Percentiles rank a stretch among this genome's conserved stretches.
Evolutionary conservation across 1,139 yeast genomes (phyloP).

Genomic region (Blastobotrys petasosporus): DNA sequence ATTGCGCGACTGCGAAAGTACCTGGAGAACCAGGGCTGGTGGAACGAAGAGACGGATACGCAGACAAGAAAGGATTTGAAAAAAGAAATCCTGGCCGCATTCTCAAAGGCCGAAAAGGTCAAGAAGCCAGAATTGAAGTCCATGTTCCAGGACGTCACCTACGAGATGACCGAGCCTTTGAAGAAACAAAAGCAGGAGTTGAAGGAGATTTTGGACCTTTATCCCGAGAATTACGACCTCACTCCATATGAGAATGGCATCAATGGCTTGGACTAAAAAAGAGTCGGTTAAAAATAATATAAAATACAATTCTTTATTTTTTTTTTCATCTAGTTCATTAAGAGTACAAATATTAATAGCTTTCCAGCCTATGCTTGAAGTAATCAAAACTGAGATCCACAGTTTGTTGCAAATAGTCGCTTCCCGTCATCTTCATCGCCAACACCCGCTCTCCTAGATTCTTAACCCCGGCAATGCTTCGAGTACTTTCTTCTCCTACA

Average conservation of each 20-base stretch:
- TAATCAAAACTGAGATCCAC: conserved; percentile 20
- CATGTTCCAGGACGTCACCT: conserved; percentile 29
- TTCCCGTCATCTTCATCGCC: conserved; percentile 27
- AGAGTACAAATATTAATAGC: background rate
- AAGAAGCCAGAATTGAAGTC: conserved; percentile 28
- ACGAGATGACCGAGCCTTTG: conserved; percentile 24
- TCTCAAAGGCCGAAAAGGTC: conserved; percentile 32
- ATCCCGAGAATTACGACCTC: conserved; percentile 32
- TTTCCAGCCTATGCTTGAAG: conserved; percentile 16
- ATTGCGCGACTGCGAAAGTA: conserved; percentile 33
- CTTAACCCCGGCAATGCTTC: background rate
- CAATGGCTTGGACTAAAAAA: conserved; percentile 9
- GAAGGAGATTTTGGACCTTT: conserved; percentile 27
- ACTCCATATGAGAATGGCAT: conserved; percentile 27
- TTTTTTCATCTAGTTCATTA: background rate
- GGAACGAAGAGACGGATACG: conserved; percentile 32
- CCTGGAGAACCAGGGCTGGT: conserved; percentile 30
- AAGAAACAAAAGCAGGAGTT: conserved; percentile 30
- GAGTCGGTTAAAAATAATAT: background rate
- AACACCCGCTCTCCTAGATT: conserved; percentile 20
- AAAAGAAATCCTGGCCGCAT: conserved; percentile 26
- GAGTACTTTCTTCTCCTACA: conserved; percentile 36
- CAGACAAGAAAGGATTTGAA: conserved; percentile 24
- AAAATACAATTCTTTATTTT: background rate
- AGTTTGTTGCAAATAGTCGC: conserved; percentile 23